Conservation (phyloP, 805 yeast genomes). For the Spathaspora gorwiae region DNA sequence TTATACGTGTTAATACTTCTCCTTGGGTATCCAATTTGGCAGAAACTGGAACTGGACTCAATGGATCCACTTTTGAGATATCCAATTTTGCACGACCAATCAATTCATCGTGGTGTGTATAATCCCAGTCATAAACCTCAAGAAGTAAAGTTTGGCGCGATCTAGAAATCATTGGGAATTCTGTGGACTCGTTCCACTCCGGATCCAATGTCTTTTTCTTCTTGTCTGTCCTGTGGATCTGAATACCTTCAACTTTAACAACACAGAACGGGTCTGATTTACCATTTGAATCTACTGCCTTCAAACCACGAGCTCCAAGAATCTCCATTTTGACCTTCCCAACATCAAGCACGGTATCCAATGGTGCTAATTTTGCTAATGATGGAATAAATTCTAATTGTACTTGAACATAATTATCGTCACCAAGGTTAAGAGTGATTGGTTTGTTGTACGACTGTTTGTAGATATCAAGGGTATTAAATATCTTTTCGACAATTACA, state of each 20-base stretch:
- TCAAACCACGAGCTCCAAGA: conserved; percentile 49
- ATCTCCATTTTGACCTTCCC: conserved; percentile 58
- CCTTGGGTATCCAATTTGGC: conserved; percentile 65
- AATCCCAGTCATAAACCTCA: conserved; percentile 71
- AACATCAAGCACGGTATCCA: conserved; percentile 65
- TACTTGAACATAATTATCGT: conserved; percentile 36
- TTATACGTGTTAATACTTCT: conserved; percentile 45
- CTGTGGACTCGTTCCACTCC: conserved; percentile 66
- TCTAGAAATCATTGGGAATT: conserved; percentile 61
- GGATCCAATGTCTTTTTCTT: conserved; percentile 69
- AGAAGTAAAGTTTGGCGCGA: conserved; percentile 46
- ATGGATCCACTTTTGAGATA: conserved; percentile 45
- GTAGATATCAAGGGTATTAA: conserved; percentile 52
- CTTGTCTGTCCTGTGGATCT: conserved; percentile 54
- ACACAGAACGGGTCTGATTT: conserved; percentile 68
- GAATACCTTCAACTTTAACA: conserved; percentile 50
- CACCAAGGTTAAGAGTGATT: conserved; percentile 39
- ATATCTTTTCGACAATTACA: conserved; percentile 46
- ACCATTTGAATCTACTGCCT: conserved; percentile 66
- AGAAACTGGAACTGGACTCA: conserved; percentile 40
- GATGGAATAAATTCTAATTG: conserved; percentile 63
- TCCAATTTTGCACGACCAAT: conserved; percentile 53
- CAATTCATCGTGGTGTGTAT: conserved; percentile 62
- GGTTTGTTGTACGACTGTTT: conserved; percentile 45
- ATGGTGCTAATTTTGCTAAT: conserved; percentile 45